phyloP scores from a whole-genome alignment of 805 yeast genomes.

The Hanseniaspora jakobsenii region DNA sequence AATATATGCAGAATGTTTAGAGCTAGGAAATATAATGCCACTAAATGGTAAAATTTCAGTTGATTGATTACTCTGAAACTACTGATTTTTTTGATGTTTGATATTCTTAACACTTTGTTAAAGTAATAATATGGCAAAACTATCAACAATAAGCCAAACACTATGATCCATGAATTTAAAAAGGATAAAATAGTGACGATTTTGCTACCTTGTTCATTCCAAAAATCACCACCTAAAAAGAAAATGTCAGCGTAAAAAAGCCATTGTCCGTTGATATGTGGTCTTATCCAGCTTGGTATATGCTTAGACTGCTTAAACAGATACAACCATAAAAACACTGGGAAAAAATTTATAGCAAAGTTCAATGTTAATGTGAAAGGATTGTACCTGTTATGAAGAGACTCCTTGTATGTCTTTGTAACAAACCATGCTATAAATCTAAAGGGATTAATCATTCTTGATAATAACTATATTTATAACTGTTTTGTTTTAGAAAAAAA shows the following conservation, averaged over 20 bases:
- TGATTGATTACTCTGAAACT: slow-evolving; percentile 19
- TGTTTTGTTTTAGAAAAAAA: background rate
- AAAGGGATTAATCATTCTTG: slow-evolving; percentile 22
- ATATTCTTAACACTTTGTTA: no score
- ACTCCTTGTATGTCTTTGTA: slow-evolving; percentile 18
- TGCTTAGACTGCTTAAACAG: slow-evolving; percentile 49
- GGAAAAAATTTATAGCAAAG: slow-evolving; percentile 40
- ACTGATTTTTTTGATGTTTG: no score
- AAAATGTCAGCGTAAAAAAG: slow-evolving; percentile 30
- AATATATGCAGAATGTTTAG: slow-evolving; percentile 37
- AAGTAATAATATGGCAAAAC: slow-evolving; percentile 21
- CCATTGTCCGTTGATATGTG: slow-evolving; percentile 39
- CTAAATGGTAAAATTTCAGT: slow-evolving; percentile 16
- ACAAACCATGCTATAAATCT: slow-evolving; percentile 20
- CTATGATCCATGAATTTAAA: slow-evolving; percentile 10
- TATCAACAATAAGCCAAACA: slow-evolving; percentile 1
- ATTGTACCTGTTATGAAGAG: slow-evolving; percentile 29
- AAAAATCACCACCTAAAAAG: slow-evolving; percentile 26
- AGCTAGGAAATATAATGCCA: slow-evolving; percentile 20
- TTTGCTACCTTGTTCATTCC: slow-evolving; percentile 23
- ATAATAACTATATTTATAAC: no score
- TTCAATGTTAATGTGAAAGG: slow-evolving; percentile 32
- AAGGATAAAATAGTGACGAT: slow-evolving; percentile 14
- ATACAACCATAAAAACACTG: slow-evolving; percentile 42
- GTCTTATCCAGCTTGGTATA: slow-evolving; percentile 44